Conservation (phyloP, 2,329 filamentous ascomycete genomes). For the Karstenula rhodostoma region DNA sequence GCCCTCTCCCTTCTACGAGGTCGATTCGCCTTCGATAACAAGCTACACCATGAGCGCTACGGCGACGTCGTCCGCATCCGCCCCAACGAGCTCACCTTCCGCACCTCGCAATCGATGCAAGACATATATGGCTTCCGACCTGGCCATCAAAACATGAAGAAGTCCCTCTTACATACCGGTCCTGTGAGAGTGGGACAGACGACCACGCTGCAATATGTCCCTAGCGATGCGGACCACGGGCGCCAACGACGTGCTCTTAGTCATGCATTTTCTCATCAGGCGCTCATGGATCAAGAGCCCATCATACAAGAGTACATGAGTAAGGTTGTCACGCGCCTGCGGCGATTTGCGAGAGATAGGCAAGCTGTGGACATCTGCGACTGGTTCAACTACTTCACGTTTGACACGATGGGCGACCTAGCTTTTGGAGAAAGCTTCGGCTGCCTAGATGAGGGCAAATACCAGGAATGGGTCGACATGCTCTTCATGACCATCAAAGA, state of each 20-base stretch:
- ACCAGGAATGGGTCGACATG: conserved; percentile 34
- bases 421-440: conserved; percentile 35
- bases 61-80: conserved; percentile 46
- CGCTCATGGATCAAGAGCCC: conserved; percentile 42
- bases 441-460: conserved; percentile 27
- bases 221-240: not conserved
- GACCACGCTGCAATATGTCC: not conserved
- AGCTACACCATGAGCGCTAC: conserved; percentile 40
- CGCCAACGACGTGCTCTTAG: conserved; percentile 37
- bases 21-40: conserved; percentile 10
- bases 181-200: not conserved
- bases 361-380: conserved; percentile 33
- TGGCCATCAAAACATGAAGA: not conserved
- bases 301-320: conserved; percentile 47
- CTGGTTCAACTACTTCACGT: conserved; percentile 34
- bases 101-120: conserved; percentile 7
- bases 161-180: not conserved
- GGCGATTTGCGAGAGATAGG: conserved; percentile 26
- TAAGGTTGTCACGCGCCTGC: conserved; percentile 45
- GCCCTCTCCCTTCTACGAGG: conserved; percentile 6
- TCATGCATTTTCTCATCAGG: conserved; percentile 45
- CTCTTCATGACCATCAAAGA: conserved; percentile 23
- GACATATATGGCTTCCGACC: conserved; percentile 7
- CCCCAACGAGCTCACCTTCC: conserved; percentile 46
- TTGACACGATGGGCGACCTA: conserved; percentile 36